These are phyloP conservation scores for Fomitiporia mediterranea DNA, from an alignment of 1,284 basidiomycete genomes.

Conservation along the genomic window DNA sequence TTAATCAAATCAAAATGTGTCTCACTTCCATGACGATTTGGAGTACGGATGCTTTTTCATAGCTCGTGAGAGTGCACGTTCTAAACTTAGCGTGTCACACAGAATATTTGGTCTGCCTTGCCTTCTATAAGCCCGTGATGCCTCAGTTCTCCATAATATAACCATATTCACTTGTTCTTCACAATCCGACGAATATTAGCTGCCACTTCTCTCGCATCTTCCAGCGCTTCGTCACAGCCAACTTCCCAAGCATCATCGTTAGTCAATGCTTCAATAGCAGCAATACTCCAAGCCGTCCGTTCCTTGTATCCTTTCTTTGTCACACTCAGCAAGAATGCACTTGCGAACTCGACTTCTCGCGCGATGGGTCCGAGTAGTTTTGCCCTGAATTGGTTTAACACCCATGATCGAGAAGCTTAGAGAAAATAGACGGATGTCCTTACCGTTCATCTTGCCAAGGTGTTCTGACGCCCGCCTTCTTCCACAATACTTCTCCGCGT, in stretches of 20 bases:
- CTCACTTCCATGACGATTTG: too few species aligned
- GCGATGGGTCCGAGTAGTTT: slow-evolving; percentile 34
- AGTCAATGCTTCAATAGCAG: slow-evolving; percentile 31
- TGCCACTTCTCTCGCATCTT: slow-evolving; percentile 37
- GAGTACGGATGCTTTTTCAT: too few species aligned
- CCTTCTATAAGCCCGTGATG: too few species aligned
- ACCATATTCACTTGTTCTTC: background rate
- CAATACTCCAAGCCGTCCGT: slow-evolving; percentile 30
- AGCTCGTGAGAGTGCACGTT: too few species aligned
- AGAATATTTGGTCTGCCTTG: too few species aligned
- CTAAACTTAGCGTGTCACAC: too few species aligned
- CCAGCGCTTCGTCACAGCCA: slow-evolving; percentile 30
- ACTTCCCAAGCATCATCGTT: slow-evolving; percentile 28
- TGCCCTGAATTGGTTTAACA: slow-evolving; percentile 26
- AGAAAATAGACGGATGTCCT: background rate
- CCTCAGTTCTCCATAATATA: too few species aligned
- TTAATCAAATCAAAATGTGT: too few species aligned
- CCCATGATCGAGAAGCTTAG: background rate
- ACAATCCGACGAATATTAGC: slow-evolving; percentile 29
- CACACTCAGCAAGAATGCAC: slow-evolving; percentile 39
- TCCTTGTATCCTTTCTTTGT: slow-evolving; percentile 42
- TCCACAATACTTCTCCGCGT: slow-evolving; percentile 26
- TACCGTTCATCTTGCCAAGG: slow-evolving; percentile 26
- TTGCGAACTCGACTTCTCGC: slow-evolving; percentile 40
- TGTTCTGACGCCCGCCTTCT: slow-evolving; percentile 17